Percentiles rank a stretch among this genome's conserved stretches.
phyloP scores from a whole-genome alignment of 371 early-diverging fungal genomes.

The Apophysomyces elegans region DNA sequence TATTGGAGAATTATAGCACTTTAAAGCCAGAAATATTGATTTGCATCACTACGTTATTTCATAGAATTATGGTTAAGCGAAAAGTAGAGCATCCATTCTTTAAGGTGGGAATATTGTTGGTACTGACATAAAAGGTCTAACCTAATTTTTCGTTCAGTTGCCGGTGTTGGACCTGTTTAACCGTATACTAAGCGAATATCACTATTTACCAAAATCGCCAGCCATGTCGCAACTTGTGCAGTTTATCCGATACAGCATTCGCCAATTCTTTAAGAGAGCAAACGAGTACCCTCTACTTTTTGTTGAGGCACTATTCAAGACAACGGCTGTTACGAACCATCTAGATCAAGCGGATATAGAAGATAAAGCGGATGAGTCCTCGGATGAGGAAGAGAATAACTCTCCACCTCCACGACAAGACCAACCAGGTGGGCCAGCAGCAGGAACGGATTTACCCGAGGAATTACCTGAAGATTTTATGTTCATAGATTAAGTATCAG shows the following conservation, averaged over 20 bases:
- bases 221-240: slow-evolving; percentile 51
- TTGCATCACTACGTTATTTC: slow-evolving; percentile 63
- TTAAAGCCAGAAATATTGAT: slow-evolving; percentile 55
- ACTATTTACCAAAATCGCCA: slow-evolving; percentile 28
- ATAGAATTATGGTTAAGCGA: slow-evolving; percentile 71
- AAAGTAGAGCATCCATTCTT: slow-evolving; percentile 61
- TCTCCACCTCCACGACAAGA: background rate
- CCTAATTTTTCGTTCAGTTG: slow-evolving; percentile 28
- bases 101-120: slow-evolving; percentile 37
- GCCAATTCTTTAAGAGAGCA: slow-evolving; percentile 60
- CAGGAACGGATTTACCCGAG: background rate
- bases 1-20: slow-evolving; percentile 53
- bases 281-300: slow-evolving; percentile 61
- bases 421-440: background rate
- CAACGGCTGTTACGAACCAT: background rate
- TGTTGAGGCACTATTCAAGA: slow-evolving; percentile 54
- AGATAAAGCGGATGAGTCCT: background rate
- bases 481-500: background rate
- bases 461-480: background rate
- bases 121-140: background rate
- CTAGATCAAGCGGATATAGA: background rate
- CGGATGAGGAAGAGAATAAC: background rate
- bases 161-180: slow-evolving; percentile 68
- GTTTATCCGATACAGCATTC: slow-evolving; percentile 56
- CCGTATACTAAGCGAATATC: slow-evolving; percentile 47